These are phyloP conservation scores for Rhododendron vialii DNA, from an alignment of 148 eudicot genomes.

Conservation along the genomic window DNA sequence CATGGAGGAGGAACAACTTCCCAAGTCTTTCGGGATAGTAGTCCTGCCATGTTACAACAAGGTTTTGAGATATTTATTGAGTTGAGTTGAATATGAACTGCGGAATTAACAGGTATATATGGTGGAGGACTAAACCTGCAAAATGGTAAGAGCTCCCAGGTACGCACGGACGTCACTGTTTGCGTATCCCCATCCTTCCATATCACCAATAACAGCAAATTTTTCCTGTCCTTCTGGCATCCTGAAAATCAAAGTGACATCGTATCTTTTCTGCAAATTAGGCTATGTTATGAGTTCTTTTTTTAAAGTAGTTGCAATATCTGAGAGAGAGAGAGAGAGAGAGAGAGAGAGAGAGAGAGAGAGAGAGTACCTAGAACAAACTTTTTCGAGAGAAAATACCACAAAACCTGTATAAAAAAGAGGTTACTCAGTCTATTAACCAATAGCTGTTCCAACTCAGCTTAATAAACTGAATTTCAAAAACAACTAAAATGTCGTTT, in stretches of 20 bases:
- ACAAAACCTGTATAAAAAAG: constrained; percentile 49
- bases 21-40: constrained; percentile 88
- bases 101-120: not conserved
- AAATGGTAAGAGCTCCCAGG: constrained; percentile 58
- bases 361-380: constrained; percentile 50
- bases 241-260: constrained; percentile 25
- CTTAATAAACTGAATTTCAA: not conserved
- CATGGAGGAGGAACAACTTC: constrained; percentile 57
- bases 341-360: not conserved
- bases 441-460: not conserved
- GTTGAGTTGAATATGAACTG: not conserved
- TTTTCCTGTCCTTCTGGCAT: constrained; percentile 72
- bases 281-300: not conserved
- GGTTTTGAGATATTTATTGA: not conserved
- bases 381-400: constrained; percentile 62
- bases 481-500: not conserved
- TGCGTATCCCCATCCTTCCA: constrained; percentile 78
- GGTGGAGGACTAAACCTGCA: constrained; percentile 48
- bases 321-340: not conserved
- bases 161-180: constrained; percentile 66
- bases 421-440: not conserved
- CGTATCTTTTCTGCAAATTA: not conserved
- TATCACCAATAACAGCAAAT: constrained; percentile 52
- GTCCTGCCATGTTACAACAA: constrained; percentile 45
- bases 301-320: not conserved